Percentiles rank a stretch among this genome's conserved stretches.
These are phyloP conservation scores for Dryas alaskensis DNA, from an alignment of 306 rosid species.

Conservation along the genomic window DNA sequence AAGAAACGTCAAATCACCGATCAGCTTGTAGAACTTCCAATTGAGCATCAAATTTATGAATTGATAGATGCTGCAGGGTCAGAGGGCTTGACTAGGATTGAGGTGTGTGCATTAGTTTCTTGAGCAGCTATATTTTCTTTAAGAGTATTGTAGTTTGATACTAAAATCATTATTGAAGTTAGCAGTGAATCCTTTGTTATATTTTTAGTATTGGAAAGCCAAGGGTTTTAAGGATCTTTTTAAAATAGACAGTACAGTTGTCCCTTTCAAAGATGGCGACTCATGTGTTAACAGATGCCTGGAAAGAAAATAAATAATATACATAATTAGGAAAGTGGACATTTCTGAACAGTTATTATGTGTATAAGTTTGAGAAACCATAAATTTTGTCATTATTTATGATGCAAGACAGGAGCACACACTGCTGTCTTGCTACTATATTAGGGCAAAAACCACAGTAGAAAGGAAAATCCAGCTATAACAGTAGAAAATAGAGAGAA, in stretches of 20 bases:
- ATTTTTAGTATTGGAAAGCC: constrained; percentile 1
- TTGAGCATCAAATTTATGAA: constrained; percentile 70
- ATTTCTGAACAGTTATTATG: neutral
- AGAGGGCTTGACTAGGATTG: constrained; percentile 58
- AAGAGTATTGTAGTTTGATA: neutral
- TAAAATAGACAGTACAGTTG: neutral
- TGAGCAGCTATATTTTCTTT: constrained; percentile 16
- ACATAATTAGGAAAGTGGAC: neutral
- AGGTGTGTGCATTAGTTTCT: constrained; percentile 48
- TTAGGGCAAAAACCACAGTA: too few relatives aligned
- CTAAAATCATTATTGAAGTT: neutral
- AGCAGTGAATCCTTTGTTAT: neutral
- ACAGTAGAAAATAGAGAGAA: too few relatives aligned
- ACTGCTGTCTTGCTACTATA: too few relatives aligned
- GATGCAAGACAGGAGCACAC: too few relatives aligned
- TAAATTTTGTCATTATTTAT: neutral
- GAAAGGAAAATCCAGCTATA: too few relatives aligned
- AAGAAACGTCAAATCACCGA: constrained; percentile 47
- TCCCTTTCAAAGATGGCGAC: neutral
- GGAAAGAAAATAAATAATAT: neutral
- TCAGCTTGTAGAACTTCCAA: constrained; percentile 76
- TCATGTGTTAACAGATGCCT: neutral
- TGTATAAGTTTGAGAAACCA: neutral
- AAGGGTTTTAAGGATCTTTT: neutral
- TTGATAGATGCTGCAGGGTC: constrained; percentile 72